A percentile compares a stretch with the other conserved stretches of the same genome.
Conservation (phyloP, 1,139 yeast species). For the Hyphopichia buzzinii region DNA sequence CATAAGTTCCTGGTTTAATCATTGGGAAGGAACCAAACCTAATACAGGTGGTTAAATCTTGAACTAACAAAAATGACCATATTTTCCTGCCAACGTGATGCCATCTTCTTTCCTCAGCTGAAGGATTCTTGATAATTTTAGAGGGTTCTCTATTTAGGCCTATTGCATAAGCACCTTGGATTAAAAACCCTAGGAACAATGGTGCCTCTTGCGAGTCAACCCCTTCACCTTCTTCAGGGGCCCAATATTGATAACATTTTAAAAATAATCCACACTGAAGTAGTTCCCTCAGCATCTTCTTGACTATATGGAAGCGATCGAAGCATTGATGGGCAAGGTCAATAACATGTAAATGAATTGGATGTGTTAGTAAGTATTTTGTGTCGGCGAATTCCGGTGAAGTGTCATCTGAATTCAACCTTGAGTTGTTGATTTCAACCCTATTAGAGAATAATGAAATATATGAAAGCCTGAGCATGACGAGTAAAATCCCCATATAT, state of each 20-base stretch:
- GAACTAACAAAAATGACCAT: slow-evolving; percentile 26
- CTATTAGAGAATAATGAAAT: slow-evolving; percentile 35
- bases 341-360: slow-evolving; percentile 44
- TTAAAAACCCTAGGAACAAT: slow-evolving; percentile 34
- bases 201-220: slow-evolving; percentile 46
- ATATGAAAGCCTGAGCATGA: slow-evolving; percentile 29
- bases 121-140: slow-evolving; percentile 11
- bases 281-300: slow-evolving; percentile 48
- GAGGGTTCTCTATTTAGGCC: slow-evolving; percentile 49
- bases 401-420: slow-evolving; percentile 23
- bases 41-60: slow-evolving; percentile 19
- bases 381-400: slow-evolving; percentile 28
- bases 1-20: slow-evolving; percentile 19
- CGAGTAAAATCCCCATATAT: slow-evolving; percentile 27
- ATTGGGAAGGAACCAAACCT: slow-evolving; percentile 26
- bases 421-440: slow-evolving; percentile 24
- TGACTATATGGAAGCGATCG: slow-evolving; percentile 47
- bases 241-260: slow-evolving; percentile 36
- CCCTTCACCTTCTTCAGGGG: slow-evolving; percentile 55
- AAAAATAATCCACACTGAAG: slow-evolving; percentile 45
- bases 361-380: slow-evolving; percentile 43
- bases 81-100: slow-evolving; percentile 19
- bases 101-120: slow-evolving; percentile 11
- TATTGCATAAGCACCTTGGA: slow-evolving; percentile 42
- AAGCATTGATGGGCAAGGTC: slow-evolving; percentile 53